Base-by-base conservation (phyloP, 2,329 filamentous ascomycete species). In the Cladophialophora immunda region DNA sequence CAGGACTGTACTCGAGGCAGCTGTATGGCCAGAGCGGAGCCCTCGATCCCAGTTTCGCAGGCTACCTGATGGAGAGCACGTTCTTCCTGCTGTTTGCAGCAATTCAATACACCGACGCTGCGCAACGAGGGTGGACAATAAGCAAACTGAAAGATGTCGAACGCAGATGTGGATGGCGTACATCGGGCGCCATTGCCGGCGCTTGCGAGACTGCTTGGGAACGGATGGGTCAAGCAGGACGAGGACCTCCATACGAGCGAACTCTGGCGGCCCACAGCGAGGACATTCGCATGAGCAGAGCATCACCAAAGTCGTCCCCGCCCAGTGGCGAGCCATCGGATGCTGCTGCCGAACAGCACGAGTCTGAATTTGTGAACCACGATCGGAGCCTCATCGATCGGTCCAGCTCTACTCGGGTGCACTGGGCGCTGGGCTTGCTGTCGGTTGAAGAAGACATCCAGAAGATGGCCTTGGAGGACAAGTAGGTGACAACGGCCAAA, bases 151-250 rank as follows among this genome's bases (percentile, higher is more conserved):
- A 89, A 72, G 89, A 93, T 72, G 89, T 97, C 45, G 87, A 91
- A 2, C 87, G 89, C 1, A 83, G 95, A 7, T 97, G 93, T 0
- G 95, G 95, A 0, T 97, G 93, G 91, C 90, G 93, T 73, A 93
- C 91, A 1, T 91, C 93, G 1, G 86, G 88, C 36, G 88, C 93
- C 47, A 94, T 97, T 69, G 92, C 92, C 0, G 84, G 87, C 57
- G 93, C 93, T 1, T 97, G 93, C 77, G 94, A 98, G 78, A 90
- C 89, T 2, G 86, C 89, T 0, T 99, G 95, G 95, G 86, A 89
- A 68, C 58, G 58, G 27, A 71, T 72, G 64, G 72, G 67, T 11
- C 60, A 70, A 50, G 82, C 91, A 72, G 92, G 92, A 0, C 85
- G 88, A 54, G 94, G 93, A 0, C 93, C 93, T 3, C 88, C 88